phyloP scores from a whole-genome alignment of 805 yeast species.

The Saccharomycopsis lassenensis region DNA sequence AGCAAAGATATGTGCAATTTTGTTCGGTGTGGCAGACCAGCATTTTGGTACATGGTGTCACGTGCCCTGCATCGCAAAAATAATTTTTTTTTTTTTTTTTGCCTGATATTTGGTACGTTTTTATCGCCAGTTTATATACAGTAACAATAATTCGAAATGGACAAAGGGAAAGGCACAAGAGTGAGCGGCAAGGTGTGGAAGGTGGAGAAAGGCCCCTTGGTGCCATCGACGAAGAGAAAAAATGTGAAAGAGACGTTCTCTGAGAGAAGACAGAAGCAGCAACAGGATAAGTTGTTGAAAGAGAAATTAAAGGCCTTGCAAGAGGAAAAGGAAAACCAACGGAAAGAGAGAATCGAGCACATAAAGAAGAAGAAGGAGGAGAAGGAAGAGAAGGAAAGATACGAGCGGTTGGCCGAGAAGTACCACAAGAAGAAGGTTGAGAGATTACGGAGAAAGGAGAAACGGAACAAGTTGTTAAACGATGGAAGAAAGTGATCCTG shows the following conservation, averaged over 20 bases:
- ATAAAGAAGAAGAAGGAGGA: conserved; percentile 66
- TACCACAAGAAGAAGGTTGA: conserved; percentile 92
- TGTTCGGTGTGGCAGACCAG: too few species aligned
- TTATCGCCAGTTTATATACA: too few species aligned
- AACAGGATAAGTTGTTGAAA: conserved; percentile 56
- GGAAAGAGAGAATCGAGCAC: conserved; percentile 40
- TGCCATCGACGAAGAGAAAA: conserved; percentile 36
- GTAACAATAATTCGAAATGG: too few species aligned
- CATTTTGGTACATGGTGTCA: too few species aligned
- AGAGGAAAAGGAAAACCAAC: conserved; percentile 62
- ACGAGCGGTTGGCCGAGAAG: conserved; percentile 67
- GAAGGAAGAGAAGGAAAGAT: conserved; percentile 84
- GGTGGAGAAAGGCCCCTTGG: conserved; percentile 52
- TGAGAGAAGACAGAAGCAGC: conserved; percentile 56
- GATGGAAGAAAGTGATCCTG: conserved; percentile 54
- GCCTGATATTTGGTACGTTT: too few species aligned
- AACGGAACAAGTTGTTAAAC: conserved; percentile 86
- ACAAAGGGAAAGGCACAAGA: conserved; percentile 31
- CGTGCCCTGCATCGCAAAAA: too few species aligned
- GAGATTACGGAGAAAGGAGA: conserved; percentile 80
- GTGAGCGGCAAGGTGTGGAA: conserved; percentile 72
- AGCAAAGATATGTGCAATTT: too few species aligned
- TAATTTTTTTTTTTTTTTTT: too few species aligned
- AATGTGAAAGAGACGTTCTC: conserved; percentile 46
- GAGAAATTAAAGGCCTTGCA: conserved; percentile 61